Base-by-base conservation (phyloP, 2,329 filamentous ascomycete genomes). In the Arthroderma sp. region DNA sequence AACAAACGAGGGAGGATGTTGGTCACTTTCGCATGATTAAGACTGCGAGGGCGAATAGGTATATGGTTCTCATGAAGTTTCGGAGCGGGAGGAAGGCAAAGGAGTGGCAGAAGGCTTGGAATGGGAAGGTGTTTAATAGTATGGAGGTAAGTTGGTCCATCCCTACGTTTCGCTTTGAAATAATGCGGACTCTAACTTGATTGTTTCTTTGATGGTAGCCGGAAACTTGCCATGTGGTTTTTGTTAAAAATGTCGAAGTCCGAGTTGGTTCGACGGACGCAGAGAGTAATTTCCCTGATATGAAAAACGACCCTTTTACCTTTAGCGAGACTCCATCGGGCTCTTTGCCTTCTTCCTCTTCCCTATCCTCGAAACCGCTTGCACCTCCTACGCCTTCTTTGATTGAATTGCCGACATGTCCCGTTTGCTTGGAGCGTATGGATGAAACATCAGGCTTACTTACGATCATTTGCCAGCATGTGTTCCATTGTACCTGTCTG, bases 391-490 rank as follows among this genome's bases (percentile, higher is more conserved):
- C 89, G 1, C 84, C 88, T 1, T 83, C 85, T 41, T 72, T 96
- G 1, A 75, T 94, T 44, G 91, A 98, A 65, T 70, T 98, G 8
- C 91, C 91, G 1, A 96, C 91, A 1, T 98, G 91, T 52, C 88
- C 91, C 0, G 91, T 98, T 6, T 98, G 91, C 53, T 74, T 98
- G 4, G 91, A 98, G 62, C 82, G 89, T 40, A 98, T 98, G 91
- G 91, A 98, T 57, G 89, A 96, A 61, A 95, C 88, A 0, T 93
- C 87, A 0, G 91, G 91, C 0, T 71, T 98, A 2, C 77, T 98
- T 59, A 98, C 91, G 1, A 96, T 96, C 36, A 81, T 93, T 29
- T 98, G 91, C 60, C 89, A 96, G 57, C 91, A 98, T 57, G 86
- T 96, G 42, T 98, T 98, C 59, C 91, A 98, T 62, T 96, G 91